Base-by-base conservation (phyloP, 768 basidiomycete species). In the Boletus sp. region DNA sequence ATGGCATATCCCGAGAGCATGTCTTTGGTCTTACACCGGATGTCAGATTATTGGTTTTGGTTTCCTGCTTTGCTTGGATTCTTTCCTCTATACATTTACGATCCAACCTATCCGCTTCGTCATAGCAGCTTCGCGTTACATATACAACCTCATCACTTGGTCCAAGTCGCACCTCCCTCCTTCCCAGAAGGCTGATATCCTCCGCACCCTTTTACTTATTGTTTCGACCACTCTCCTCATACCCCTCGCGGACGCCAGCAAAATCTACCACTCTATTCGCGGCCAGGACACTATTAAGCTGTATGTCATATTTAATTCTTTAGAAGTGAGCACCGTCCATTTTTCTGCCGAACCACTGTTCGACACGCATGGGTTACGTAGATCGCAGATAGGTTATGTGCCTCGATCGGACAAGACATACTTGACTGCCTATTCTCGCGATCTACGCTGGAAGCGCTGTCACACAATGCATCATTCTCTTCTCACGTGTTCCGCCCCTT, bases 271-370 rank as follows among this genome's bases (percentile, higher is more conserved):
- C 65, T 88, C 88, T 15, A 98, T 99, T 51, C 85, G 97, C 21
- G 96, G 95, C 0, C 97, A 98, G 71, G 97, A 99, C 62, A 97
- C 93, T 3, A 96, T 99, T 75, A 99, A 98, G 74, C 73, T 99
- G 46, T 98, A 98, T 74, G 97, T 99, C 55, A 96, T 99, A 47
- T 99, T 98, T 74, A 98, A 98, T 70, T 95, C 94, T 11, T 79
- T 99, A 7, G 97, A 99, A 81, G 96, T 96, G 70, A 53, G 84
- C 68, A 49, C 27, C 21, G n/a, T 59, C 43, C 11, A 5, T 39
- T 37, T 39, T 14, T 23, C n/a, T 4, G 10, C 21, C 17, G n/a
- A 21, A 34, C 17, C 17, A 17, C 17, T 40, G 10, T 33, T 51
- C 19, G 25, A 58, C 32, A 30, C 29, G 29, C 21, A 37, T 8